Evolutionary conservation across 2,329 filamentous ascomycete species (phyloP).

Genomic region (Xylaria multiplex): DNA sequence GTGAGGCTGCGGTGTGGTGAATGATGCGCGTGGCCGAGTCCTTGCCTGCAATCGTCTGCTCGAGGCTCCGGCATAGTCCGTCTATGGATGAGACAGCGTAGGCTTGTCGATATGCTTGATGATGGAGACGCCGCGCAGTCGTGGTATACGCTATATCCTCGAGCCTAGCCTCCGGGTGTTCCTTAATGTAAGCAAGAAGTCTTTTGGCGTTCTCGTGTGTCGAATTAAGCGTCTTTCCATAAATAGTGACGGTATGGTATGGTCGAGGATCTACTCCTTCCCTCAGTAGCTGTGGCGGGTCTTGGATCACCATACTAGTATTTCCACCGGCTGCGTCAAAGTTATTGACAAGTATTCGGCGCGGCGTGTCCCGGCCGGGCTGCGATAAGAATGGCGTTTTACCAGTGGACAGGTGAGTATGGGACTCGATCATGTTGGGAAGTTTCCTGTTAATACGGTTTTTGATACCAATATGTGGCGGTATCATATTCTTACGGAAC

Average conservation of each 20-base stretch:
- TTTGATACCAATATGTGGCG: constrained; percentile 36
- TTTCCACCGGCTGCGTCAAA: constrained; percentile 41
- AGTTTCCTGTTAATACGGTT: constrained; percentile 34
- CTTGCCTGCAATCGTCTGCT: constrained; percentile 55
- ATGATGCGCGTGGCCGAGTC: constrained; percentile 53
- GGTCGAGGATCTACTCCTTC: constrained; percentile 19
- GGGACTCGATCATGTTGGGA: constrained; percentile 17
- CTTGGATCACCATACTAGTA: constrained; percentile 38
- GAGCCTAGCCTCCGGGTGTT: constrained; percentile 24
- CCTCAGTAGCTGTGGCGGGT: constrained; percentile 16
- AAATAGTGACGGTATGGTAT: constrained; percentile 33
- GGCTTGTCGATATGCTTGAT: constrained; percentile 23
- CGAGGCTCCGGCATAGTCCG: constrained; percentile 56
- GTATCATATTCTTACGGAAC: constrained; percentile 35
- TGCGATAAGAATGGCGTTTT: constrained; percentile 50
- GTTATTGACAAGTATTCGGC: constrained; percentile 47
- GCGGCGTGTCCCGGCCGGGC: constrained; percentile 44
- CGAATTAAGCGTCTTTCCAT: constrained; percentile 31
- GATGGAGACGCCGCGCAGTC: constrained; percentile 36
- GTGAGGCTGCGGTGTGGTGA: constrained; percentile 38
- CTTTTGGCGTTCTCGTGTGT: constrained; percentile 25
- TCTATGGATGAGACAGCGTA: constrained; percentile 4
- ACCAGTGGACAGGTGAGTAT: constrained; percentile 45
- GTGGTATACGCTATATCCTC: constrained; percentile 39
- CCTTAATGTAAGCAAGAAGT: constrained; percentile 28